These are phyloP conservation scores for Dioszegia crocea DNA, from an alignment of 768 basidiomycete genomes.

Conservation along the genomic window DNA sequence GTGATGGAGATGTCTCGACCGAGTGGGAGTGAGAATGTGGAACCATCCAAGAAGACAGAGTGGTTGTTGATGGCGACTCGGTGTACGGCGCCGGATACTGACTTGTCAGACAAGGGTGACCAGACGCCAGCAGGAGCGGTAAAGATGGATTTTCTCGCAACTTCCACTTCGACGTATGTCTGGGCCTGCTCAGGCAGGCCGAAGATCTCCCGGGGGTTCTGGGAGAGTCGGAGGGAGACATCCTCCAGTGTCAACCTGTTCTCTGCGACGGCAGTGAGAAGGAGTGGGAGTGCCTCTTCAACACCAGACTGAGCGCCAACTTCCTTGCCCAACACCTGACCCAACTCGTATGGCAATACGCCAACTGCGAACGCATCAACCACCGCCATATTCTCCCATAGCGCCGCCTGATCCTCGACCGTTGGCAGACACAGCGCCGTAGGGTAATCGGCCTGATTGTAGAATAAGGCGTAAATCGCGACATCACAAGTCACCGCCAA, in stretches of 20 bases:
- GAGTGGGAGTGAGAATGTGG: slow-evolving; percentile 55
- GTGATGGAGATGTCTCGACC: slow-evolving; percentile 52
- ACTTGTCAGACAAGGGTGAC: slow-evolving; percentile 72
- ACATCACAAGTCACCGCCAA: slow-evolving; percentile 96
- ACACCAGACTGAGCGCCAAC: slow-evolving; percentile 72
- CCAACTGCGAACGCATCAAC: slow-evolving; percentile 93
- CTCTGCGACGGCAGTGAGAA: slow-evolving; percentile 77
- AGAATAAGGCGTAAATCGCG: slow-evolving; percentile 85
- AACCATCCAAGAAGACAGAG: slow-evolving; percentile 84
- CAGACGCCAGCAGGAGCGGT: slow-evolving; percentile 56
- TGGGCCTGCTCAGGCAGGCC: slow-evolving; percentile 78
- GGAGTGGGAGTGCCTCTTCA: slow-evolving; percentile 78
- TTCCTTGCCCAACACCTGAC: slow-evolving; percentile 59
- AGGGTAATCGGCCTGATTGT: slow-evolving; percentile 70
- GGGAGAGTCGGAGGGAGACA: slow-evolving; percentile 74
- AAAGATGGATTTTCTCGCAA: slow-evolving; percentile 69
- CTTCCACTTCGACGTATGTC: slow-evolving; percentile 86
- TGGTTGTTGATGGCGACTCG: slow-evolving; percentile 85
- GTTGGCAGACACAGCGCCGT: slow-evolving; percentile 64
- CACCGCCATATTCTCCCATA: slow-evolving; percentile 77
- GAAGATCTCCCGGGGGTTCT: slow-evolving; percentile 90
- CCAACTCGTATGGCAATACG: slow-evolving; percentile 71
- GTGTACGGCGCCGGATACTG: slow-evolving; percentile 72
- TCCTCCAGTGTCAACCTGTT: slow-evolving; percentile 77
- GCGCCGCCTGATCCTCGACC: slow-evolving; percentile 66